Base-by-base conservation (phyloP, 202 grass and related monocot species). In the Panicum virgatum region DNA sequence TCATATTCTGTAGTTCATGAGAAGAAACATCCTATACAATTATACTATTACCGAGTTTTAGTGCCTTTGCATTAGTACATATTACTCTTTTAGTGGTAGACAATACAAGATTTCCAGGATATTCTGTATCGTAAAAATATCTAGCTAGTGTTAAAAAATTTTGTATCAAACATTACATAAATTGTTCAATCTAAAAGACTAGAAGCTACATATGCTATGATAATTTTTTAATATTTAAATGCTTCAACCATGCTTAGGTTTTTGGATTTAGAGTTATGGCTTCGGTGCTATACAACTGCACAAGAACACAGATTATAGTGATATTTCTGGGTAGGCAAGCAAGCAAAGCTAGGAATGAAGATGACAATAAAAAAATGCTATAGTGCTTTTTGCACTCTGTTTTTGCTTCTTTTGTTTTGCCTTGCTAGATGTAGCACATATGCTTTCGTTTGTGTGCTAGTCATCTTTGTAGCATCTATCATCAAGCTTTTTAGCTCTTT, bases 321-420 rank as follows among this genome's bases (percentile, higher is more conserved):
- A 82, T 66, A 81, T 43, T 30, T 5, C 27, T n/a, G 46, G 9
- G 58, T 15, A 80, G 22, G 32, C 32, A 34, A 34, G 26, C 44
- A 79, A 40, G 34, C 9, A 45, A 84, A 44, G 46, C 2, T 30
- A 20, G 7, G 47, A n/a, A 58, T 23, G 20, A 56, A 36, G 43
- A 66, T 2, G 22, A 27, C 6, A 25, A 30, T 76, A 43, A 20
- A n/a, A n/a, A n/a, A 52, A 68, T 51, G 75, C 72, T 78, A 78
- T 51, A 19, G 10, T 26, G 34, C 51, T 85, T 63, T 5, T 26
- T 4, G 32, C 32, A 3, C 34, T 13, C 27, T 34, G 32, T 3
- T 54, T 54, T 54, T 54, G 51, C 62, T 61, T 8, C 4, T 53
- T 79, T 64, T 1, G n/a, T 46, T 44, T 46, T 45, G 9, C 19